Base-by-base conservation (phyloP, 192 early-diverging fungal species). In the Coemansia sp. region DNA sequence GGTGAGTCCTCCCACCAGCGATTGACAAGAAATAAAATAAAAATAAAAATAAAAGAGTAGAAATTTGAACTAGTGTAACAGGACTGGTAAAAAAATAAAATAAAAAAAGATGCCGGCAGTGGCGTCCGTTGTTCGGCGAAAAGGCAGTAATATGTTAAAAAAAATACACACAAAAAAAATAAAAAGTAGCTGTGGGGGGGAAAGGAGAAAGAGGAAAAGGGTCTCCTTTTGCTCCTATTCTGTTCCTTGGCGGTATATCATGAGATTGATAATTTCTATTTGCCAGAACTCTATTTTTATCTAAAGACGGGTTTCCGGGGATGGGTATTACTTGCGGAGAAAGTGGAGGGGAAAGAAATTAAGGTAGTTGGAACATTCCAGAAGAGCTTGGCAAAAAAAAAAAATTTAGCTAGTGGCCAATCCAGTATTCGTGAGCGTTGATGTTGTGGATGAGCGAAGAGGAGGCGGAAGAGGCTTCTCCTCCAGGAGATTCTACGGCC, bases 401-500 rank as follows among this genome's bases (percentile, higher is more conserved):
- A 50, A 50, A 22, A 27, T 39, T 15, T 7, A 11, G 52, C n/a
- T 49, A 83, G 49, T 75, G 72, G 47, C 76, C 76, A 63, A 83
- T 83, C 73, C 64, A 68, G 46, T 64, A 75, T 46, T 78, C 70
- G 64, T 68, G 73, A 34, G 66, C 81, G 53, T 64, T 69, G 43
- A 67, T 38, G 70, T 83, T 83, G 73, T 83, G 81, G 40, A 83
- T 58, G 33, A 41, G 58, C 41, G 78, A 80, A 16, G 65, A 49
- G 1, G 9, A 27, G n/a, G 49, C 18, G 49, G 57, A 58, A 15
- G 55, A 60, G 24, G 29, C 57, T 24, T 62, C 58, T 24, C 67
- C 62, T 62, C 40, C 20, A 1, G 55, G 18, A 9, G 82, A 63
- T 27, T 55, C 64, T 3, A 90, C 91, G 34, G 82, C 74, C 98